phyloP scores from a whole-genome alignment of 495 filamentous ascomycete genomes.

The Tuber indicum region DNA sequence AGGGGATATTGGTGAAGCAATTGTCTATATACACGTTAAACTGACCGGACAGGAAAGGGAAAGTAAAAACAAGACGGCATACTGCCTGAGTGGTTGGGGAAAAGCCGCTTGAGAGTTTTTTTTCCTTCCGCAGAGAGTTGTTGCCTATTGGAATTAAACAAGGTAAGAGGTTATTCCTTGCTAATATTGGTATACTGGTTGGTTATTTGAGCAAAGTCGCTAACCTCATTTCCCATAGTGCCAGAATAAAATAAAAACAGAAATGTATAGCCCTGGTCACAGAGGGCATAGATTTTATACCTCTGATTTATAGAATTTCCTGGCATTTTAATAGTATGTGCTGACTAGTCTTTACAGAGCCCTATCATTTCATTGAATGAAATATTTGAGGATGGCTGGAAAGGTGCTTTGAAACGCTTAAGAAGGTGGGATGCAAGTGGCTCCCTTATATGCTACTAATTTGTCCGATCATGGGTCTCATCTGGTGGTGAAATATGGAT shows the following conservation, averaged over 20 bases:
- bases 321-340: too few relatives aligned
- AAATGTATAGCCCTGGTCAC: too few relatives aligned
- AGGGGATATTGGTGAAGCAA: constrained; percentile 8
- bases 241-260: too few relatives aligned
- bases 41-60: too few relatives aligned
- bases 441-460: constrained; percentile 17
- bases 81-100: too few relatives aligned
- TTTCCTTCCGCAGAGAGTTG: constrained; percentile 1
- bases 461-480: not conserved
- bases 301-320: too few relatives aligned
- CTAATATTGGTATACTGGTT: not conserved
- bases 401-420: too few relatives aligned
- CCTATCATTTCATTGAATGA: constrained; percentile 11
- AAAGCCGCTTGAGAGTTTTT: too few relatives aligned
- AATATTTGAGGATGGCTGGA: too few relatives aligned
- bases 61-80: too few relatives aligned
- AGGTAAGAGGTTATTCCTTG: not conserved
- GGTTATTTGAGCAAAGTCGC: not conserved
- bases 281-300: constrained; percentile 8
- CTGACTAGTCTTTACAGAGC: too few relatives aligned
- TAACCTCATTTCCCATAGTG: too few relatives aligned
- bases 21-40: constrained; percentile 16
- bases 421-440: constrained; percentile 7
- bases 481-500: constrained; percentile 13
- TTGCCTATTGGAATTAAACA: constrained; percentile 7